Evolutionary conservation across 2,329 filamentous ascomycete species (phyloP).

Genomic region (Tolypocladium tundrense): DNA sequence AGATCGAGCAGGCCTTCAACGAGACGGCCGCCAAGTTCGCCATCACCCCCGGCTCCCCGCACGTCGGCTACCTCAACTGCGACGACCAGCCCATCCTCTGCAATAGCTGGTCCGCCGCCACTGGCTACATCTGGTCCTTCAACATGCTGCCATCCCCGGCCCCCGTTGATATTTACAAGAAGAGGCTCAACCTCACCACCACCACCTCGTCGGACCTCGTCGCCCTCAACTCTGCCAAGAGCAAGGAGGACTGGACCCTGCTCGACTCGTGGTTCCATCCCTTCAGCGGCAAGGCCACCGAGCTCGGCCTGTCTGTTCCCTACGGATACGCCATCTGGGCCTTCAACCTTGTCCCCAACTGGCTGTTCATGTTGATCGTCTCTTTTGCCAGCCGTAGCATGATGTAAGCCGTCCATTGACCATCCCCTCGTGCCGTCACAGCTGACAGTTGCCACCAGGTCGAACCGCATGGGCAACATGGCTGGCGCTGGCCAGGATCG

Average conservation of each 20-base stretch:
- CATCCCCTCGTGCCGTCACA: background rate
- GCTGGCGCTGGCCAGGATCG: conserved; percentile 2
- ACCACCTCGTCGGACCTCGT: conserved; percentile 54
- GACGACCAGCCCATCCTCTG: conserved; percentile 66
- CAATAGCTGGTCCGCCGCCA: conserved; percentile 58
- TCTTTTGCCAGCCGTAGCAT: conserved; percentile 63
- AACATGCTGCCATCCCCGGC: conserved; percentile 55
- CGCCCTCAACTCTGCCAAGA: conserved; percentile 42
- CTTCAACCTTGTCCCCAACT: conserved; percentile 58
- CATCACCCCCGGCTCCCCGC: conserved; percentile 48
- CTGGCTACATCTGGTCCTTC: conserved; percentile 58
- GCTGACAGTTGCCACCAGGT: conserved; percentile 18
- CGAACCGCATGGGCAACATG: conserved; percentile 20
- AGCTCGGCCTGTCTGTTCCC: conserved; percentile 52
- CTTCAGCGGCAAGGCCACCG: conserved; percentile 56
- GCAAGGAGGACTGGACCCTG: conserved; percentile 35
- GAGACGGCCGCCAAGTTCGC: conserved; percentile 56
- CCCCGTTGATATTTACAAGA: conserved; percentile 52
- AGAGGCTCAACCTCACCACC: conserved; percentile 59
- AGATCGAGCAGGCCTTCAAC: conserved; percentile 56
- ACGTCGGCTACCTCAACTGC: conserved; percentile 63
- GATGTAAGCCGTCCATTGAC: conserved; percentile 47
- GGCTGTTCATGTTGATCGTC: conserved; percentile 68
- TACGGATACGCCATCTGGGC: conserved; percentile 59
- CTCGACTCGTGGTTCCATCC: conserved; percentile 65